phyloP scores from a whole-genome alignment of 495 filamentous ascomycete species.

The Podospora conica region DNA sequence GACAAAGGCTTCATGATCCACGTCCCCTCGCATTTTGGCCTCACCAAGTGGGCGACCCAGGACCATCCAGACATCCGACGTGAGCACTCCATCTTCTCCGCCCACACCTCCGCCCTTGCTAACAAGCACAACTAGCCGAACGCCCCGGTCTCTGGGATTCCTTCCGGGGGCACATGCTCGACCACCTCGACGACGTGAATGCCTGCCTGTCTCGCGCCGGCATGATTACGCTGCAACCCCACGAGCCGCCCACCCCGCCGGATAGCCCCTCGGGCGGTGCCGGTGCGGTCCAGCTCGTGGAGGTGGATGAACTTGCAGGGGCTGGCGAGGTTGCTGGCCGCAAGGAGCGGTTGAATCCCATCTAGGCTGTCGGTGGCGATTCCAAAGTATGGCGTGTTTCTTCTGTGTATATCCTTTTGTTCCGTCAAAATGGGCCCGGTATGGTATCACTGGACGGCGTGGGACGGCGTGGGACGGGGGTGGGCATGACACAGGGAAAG shows the following conservation, averaged over 20 bases:
- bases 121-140: background rate
- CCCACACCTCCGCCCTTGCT: background rate
- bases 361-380: background rate
- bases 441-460: background rate
- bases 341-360: background rate
- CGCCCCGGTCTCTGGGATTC: constrained; percentile 13
- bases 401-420: background rate
- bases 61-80: constrained; percentile 19
- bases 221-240: constrained; percentile 11
- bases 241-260: background rate
- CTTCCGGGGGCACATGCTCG: constrained; percentile 16
- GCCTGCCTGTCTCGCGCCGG: constrained; percentile 2
- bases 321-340: background rate
- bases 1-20: constrained; percentile 26
- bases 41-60: constrained; percentile 21
- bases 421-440: background rate
- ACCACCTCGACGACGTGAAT: constrained; percentile 18
- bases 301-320: background rate
- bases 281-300: background rate
- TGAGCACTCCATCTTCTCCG: constrained; percentile 3
- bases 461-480: background rate
- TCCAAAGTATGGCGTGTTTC: background rate
- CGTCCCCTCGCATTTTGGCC: constrained; percentile 17
- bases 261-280: background rate
- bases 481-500: background rate